Percentiles rank a stretch among this genome's conserved stretches.
phyloP scores from a whole-genome alignment of 2,329 filamentous ascomycete genomes.

The Amauroascus verrucosus region DNA sequence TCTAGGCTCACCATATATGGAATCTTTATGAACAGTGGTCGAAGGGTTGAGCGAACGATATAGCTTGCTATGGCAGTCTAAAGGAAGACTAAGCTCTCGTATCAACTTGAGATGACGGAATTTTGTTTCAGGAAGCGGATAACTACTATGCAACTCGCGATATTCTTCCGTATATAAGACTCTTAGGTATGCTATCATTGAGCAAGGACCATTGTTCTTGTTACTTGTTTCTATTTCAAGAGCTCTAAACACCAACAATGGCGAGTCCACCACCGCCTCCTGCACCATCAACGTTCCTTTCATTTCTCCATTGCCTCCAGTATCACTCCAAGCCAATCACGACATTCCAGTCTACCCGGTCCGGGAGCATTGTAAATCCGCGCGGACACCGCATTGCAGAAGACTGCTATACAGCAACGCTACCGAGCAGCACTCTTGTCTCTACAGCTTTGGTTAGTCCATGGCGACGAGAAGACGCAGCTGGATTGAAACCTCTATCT shows the following conservation, averaged over 20 bases:
- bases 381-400: conserved; percentile 7
- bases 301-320: conserved; percentile 1
- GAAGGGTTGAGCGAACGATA: not conserved
- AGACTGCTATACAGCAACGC: conserved; percentile 9
- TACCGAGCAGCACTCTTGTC: not conserved
- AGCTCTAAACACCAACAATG: not conserved
- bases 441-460: not conserved
- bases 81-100: not conserved
- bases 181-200: no score
- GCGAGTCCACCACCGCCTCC: not conserved
- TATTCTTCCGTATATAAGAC: no score
- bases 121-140: not conserved
- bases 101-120: not conserved
- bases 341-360: conserved; percentile 6
- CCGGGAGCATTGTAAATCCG: conserved; percentile 8
- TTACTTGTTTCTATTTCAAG: not conserved
- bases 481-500: not conserved
- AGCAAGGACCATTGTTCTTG: no score
- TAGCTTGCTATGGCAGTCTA: not conserved
- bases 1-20: not conserved
- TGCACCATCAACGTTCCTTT: conserved; percentile 9
- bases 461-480: not conserved
- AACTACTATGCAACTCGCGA: not conserved
- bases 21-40: not conserved
- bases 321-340: conserved; percentile 8